These are phyloP conservation scores for Microbotryomycetes sp. DNA, from an alignment of 1,284 basidiomycete genomes.

Conservation along the genomic window DNA sequence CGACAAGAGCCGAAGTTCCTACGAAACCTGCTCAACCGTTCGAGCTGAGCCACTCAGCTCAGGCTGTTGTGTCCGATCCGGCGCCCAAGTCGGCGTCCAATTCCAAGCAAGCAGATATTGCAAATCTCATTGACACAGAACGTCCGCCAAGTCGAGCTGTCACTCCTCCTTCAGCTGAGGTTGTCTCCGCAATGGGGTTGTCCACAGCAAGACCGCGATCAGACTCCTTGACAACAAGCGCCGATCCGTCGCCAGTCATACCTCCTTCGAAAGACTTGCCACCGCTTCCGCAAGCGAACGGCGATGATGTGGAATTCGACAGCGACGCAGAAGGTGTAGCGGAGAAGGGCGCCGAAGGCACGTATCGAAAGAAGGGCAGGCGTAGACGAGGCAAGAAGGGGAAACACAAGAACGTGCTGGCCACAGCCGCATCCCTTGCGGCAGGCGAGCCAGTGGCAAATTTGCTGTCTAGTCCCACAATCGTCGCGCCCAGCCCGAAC, in stretches of 20 bases:
- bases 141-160: no score
- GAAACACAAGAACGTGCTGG: not conserved
- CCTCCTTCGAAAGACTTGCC: constrained; percentile 17
- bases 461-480: not conserved
- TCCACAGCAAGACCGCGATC: not conserved
- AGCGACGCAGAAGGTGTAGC: constrained; percentile 57
- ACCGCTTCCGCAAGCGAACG: constrained; percentile 13
- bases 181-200: no score
- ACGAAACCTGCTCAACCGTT: not conserved
- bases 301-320: constrained; percentile 31
- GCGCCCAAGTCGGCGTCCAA: not conserved
- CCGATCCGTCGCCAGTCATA: not conserved
- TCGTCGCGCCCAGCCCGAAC: not conserved
- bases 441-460: not conserved
- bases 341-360: constrained; percentile 47
- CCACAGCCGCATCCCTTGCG: not conserved
- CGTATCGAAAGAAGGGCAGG: constrained; percentile 47
- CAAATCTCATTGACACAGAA: not conserved
- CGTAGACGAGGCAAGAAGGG: constrained; percentile 43
- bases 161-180: not conserved
- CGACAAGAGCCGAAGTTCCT: not conserved
- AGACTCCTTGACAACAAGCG: not conserved
- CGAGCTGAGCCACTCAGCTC: not conserved
- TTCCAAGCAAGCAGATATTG: not conserved
- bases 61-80: not conserved